phyloP scores from a whole-genome alignment of 1,139 yeast genomes.

The Schwanniomyces etchellsii region DNA sequence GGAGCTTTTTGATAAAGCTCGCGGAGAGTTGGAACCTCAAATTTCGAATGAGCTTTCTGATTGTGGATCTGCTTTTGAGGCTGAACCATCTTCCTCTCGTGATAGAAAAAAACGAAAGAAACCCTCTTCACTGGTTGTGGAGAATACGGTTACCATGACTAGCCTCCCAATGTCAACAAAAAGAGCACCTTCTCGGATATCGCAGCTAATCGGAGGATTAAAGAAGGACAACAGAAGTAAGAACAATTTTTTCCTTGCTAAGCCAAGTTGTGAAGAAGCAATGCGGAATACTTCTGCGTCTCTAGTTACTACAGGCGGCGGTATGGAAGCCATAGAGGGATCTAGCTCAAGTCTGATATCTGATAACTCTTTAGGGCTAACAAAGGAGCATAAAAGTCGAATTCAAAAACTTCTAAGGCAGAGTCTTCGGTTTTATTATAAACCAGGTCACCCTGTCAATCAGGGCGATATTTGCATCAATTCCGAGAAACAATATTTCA shows the following conservation, averaged over 20 bases:
- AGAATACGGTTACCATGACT: not conserved
- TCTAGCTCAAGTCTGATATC: not conserved
- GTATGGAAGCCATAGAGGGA: not conserved
- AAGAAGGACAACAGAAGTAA: not conserved
- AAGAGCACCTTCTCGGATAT: conserved; percentile 1
- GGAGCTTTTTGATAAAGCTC: conserved; percentile 32
- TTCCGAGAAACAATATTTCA: conserved; percentile 28
- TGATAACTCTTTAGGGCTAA: conserved; percentile 10
- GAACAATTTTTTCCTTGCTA: too few species aligned
- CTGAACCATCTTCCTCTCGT: not conserved
- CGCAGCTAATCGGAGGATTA: not conserved
- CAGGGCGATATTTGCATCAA: conserved; percentile 8
- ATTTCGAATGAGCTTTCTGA: not conserved
- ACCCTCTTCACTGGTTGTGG: too few species aligned
- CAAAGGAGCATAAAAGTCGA: conserved; percentile 40
- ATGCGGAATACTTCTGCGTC: too few species aligned
- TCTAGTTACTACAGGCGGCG: too few species aligned
- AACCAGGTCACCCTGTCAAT: conserved; percentile 18
- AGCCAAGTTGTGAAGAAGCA: too few species aligned
- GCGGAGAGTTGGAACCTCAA: not conserved
- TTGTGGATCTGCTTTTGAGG: not conserved
- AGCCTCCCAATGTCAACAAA: not conserved
- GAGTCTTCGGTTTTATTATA: conserved; percentile 44
- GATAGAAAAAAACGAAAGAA: conserved; percentile 2
- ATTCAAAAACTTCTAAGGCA: conserved; percentile 52